Percentiles rank a stretch among this genome's conserved stretches.
These are phyloP conservation scores for Pythium rhizo-oryzae DNA, from an alignment of 352 stramenopile genomes.

Conservation along the genomic window DNA sequence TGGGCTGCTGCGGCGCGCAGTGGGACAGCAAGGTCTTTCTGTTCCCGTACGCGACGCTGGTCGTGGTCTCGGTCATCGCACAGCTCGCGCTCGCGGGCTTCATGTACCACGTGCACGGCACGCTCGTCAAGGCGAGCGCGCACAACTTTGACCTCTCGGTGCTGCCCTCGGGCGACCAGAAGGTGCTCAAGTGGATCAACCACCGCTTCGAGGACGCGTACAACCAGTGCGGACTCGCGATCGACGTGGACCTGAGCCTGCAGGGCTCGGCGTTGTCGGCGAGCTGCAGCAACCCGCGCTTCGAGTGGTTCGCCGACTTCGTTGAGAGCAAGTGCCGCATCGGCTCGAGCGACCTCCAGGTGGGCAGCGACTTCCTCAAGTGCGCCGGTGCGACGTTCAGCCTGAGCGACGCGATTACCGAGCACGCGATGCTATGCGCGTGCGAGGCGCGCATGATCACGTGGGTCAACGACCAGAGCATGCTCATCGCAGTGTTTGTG, in stretches of 20 bases:
- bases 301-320: slow-evolving; percentile 76
- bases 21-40: slow-evolving; percentile 88
- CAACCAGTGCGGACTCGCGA: slow-evolving; percentile 61
- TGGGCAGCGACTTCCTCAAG: slow-evolving; percentile 66
- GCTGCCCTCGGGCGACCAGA: slow-evolving; percentile 54
- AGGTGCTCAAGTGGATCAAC: slow-evolving; percentile 80
- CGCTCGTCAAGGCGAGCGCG: slow-evolving; percentile 59
- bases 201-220: slow-evolving; percentile 78
- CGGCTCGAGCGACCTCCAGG: slow-evolving; percentile 46
- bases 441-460: slow-evolving; percentile 80
- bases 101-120: slow-evolving; percentile 80
- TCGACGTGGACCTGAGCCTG: slow-evolving; percentile 65
- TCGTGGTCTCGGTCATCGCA: slow-evolving; percentile 76
- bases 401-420: slow-evolving; percentile 60
- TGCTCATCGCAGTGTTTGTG: slow-evolving; percentile 78
- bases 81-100: slow-evolving; percentile 80
- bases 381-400: slow-evolving; percentile 69
- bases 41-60: slow-evolving; percentile 80
- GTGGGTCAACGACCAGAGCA: slow-evolving; percentile 81
- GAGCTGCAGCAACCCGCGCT: slow-evolving; percentile 57
- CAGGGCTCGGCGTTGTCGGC: slow-evolving; percentile 45
- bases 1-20: slow-evolving; percentile 82
- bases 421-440: slow-evolving; percentile 83
- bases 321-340: slow-evolving; percentile 77
- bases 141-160: slow-evolving; percentile 75